These are phyloP conservation scores for Euclidium syriacum DNA, from an alignment of 345 rosid species.

Conservation along the genomic window DNA sequence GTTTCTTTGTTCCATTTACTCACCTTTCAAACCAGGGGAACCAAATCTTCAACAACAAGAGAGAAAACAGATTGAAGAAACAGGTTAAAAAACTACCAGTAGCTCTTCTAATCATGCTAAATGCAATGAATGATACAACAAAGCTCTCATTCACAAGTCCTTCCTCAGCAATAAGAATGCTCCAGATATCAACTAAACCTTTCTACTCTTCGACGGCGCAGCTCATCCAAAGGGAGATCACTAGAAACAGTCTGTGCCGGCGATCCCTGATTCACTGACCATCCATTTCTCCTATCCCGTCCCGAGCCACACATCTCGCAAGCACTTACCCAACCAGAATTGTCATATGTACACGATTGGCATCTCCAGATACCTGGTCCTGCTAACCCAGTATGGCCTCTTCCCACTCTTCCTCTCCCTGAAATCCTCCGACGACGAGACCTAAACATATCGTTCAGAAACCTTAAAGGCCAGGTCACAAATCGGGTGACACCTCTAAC, in stretches of 20 bases:
- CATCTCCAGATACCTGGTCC: conserved; percentile 69
- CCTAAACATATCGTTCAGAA: conserved; percentile 34
- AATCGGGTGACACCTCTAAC: conserved; percentile 38
- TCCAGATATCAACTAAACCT: conserved; percentile 52
- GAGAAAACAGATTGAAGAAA: conserved; percentile 1
- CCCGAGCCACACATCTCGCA: conserved; percentile 91
- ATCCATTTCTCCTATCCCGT: conserved; percentile 32
- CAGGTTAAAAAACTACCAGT: neutral
- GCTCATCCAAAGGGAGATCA: conserved; percentile 59
- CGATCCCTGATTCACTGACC: conserved; percentile 23
- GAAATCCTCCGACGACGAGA: conserved; percentile 41
- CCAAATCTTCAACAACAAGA: conserved; percentile 26
- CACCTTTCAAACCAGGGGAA: too few species aligned
- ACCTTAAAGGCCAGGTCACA: conserved; percentile 60
- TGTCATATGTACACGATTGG: conserved; percentile 80
- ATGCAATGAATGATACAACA: conserved; percentile 1
- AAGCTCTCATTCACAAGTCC: conserved; percentile 8
- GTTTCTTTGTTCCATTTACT: too few species aligned
- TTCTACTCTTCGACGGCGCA: conserved; percentile 77
- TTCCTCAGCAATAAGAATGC: conserved; percentile 4
- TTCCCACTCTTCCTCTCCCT: conserved; percentile 72
- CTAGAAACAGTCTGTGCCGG: conserved; percentile 18
- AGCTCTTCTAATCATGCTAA: neutral
- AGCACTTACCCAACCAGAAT: conserved; percentile 44
- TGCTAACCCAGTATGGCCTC: conserved; percentile 37